A percentile compares a stretch with the other conserved stretches of the same genome.
Conservation (phyloP, 2,329 filamentous ascomycete species). For the Phyllosticta citrichinensis region DNA sequence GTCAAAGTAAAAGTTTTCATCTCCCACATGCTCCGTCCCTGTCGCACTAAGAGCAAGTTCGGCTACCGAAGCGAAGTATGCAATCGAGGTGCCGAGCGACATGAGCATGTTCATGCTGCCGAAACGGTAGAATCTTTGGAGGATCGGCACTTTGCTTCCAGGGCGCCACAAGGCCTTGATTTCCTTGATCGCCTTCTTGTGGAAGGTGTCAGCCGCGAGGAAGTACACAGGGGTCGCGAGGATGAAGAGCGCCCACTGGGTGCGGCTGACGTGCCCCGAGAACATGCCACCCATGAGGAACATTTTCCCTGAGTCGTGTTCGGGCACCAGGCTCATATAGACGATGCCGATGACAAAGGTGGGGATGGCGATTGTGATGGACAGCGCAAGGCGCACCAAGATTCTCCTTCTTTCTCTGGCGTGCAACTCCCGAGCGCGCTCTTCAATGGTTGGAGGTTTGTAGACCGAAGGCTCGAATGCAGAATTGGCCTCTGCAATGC, state of each 20-base stretch:
- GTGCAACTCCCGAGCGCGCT: constrained; percentile 65
- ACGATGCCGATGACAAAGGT: constrained; percentile 82
- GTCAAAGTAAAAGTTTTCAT: constrained; percentile 62
- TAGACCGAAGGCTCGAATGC: constrained; percentile 60
- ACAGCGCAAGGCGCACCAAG: constrained; percentile 59
- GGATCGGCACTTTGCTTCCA: constrained; percentile 60
- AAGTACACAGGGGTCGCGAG: constrained; percentile 82
- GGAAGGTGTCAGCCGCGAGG: constrained; percentile 77
- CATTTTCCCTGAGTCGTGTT: constrained; percentile 45
- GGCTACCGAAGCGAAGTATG: constrained; percentile 72
- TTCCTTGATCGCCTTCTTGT: constrained; percentile 68
- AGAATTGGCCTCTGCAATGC: constrained; percentile 56
- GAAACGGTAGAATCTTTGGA: constrained; percentile 78
- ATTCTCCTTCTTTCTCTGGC: constrained; percentile 59
- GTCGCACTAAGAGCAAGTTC: constrained; percentile 55
- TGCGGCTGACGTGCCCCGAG: constrained; percentile 59
- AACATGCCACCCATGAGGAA: constrained; percentile 63
- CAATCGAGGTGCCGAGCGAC: constrained; percentile 77
- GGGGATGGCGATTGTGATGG: constrained; percentile 62
- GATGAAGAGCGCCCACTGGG: constrained; percentile 70
- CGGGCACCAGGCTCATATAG: constrained; percentile 73
- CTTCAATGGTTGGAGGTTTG: constrained; percentile 74
- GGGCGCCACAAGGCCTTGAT: constrained; percentile 66
- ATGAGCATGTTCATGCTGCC: constrained; percentile 96
- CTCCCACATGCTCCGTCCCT: constrained; percentile 23